Base-by-base conservation (phyloP, 202 grass and related monocot genomes). In the Hordeum pubiflorum region DNA sequence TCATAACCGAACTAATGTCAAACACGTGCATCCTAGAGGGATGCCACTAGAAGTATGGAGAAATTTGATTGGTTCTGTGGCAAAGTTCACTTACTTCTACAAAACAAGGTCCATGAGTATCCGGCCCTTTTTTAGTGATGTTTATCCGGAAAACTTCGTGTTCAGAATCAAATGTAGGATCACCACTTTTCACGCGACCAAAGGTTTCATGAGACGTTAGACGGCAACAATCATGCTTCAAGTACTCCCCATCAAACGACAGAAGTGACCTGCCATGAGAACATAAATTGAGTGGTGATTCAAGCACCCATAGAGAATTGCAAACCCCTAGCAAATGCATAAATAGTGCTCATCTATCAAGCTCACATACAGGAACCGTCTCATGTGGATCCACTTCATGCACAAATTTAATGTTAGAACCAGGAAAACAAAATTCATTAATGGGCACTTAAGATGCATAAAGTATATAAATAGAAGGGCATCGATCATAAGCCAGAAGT, bases 181-280 rank as follows among this genome's bases (percentile, higher is more conserved):
- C 78, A 22, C 78, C 85, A 81, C 63, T 81, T 80, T 63, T 69
- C 70, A 83, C 20, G 32, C 55, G 41, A 76, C 43, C 37, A 38
- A 76, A 32, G 20, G 62, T 80, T 54, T 75, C 86, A 64, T 17
- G 40, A 62, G 77, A 81, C 20, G 29, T 37, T 69, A 94, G 63
- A 82, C 72, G 76, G 60, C 15, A 65, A 56, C 86, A 93, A 70
- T 93, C 78, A 74, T 90, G 84, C 70, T 89, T 87, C 83, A 99
- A 63, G 86, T 99, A 99, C 44, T 96, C 83, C 69, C 90, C 96
- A 89, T 86, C 86, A 91, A 99, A 96, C 32, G 92, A 99, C 46
- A 99, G 55, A 89, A 99, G 83, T 72, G 91, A 99, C 79, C 96
- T 96, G 78, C 69, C 82, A 93, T 88, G 26, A 69, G 56, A 90